These are phyloP conservation scores for Dryas integrifolia DNA, from an alignment of 331 rosid species.

Conservation along the genomic window DNA sequence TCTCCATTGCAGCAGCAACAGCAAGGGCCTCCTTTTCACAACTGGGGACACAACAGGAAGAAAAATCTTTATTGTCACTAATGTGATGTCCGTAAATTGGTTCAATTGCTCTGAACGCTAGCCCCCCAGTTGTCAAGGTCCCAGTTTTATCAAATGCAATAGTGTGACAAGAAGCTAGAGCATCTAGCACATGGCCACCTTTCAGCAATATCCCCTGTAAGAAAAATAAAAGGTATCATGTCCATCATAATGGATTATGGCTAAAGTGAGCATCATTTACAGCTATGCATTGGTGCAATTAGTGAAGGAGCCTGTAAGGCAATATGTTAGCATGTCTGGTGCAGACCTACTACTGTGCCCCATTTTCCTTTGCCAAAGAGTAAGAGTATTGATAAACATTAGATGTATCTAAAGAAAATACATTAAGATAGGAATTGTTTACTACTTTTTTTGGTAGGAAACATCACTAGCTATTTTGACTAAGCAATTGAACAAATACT, in stretches of 20 bases:
- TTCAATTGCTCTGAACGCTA: constrained; percentile 85
- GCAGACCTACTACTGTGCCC: background rate
- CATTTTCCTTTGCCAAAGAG: background rate
- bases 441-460: background rate
- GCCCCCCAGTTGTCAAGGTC: constrained; percentile 93
- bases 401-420: background rate
- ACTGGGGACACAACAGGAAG: constrained; percentile 82
- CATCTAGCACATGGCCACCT: constrained; percentile 95
- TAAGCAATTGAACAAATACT: background rate
- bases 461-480: background rate
- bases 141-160: constrained; percentile 99
- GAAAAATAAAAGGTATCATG: constrained; percentile 15
- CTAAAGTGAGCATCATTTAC: background rate
- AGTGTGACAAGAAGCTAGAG: constrained; percentile 89
- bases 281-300: background rate
- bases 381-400: no score
- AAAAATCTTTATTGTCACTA: constrained; percentile 29
- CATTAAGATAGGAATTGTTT: background rate
- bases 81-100: constrained; percentile 82
- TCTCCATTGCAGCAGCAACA: constrained; percentile 98
- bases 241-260: background rate
- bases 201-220: constrained; percentile 87
- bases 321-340: background rate
- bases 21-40: constrained; percentile 99
- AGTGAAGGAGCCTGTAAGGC: background rate